Base-by-base conservation (phyloP, 2,329 filamentous ascomycete genomes). In the Hymenoscyphus albidus region DNA sequence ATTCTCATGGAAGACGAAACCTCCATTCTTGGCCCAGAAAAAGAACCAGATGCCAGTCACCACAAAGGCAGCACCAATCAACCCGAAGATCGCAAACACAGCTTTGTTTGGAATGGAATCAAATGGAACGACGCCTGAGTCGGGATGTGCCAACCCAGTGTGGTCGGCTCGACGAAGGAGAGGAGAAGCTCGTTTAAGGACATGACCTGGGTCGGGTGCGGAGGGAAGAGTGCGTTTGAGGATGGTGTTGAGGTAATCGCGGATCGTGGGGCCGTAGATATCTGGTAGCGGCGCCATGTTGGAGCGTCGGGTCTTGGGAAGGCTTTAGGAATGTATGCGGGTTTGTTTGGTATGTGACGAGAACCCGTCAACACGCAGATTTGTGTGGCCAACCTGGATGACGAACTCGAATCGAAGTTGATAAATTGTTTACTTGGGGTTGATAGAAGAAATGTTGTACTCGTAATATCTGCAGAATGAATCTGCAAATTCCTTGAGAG, bases 1-100 rank as follows among this genome's bases (percentile, higher is more conserved):
- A 42, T 86, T 83, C 68, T 96, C 81, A 58, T 85, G 84, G 83
- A 93, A 98, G 68, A 90, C 81, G 80, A 98, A 97, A 14, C 95
- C 95, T 67, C 95, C 95, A 72, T 98, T 97, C 79, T 91, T 94
- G 64, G 94, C 94, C 90, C 92, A 96, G 83, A 96, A 96, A 84
- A 99, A 98, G 84, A 99, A 97, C 93, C 95, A 99, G 74, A 98
- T 92, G 31, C 83, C 85, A 0, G 82, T 85, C 3, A 91, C 65
- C 31, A 95, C 90, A 74, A 98, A 90, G 39, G 80, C 86, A 0
- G 88, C 87, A 40, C 91, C 92, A 61, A 98, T 86, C 18, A 97
- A 77, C 12, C 91, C 94, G 75, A 98, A 97, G 0, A 98, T 81
- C 0, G 89, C 88, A 74, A 98, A 91, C 72, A 97, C 87, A 65